A percentile compares a stretch with the other conserved stretches of the same genome.
These are phyloP conservation scores for Colletotrichum sp. DNA, from an alignment of 2,329 filamentous ascomycete genomes.

Conservation along the genomic window DNA sequence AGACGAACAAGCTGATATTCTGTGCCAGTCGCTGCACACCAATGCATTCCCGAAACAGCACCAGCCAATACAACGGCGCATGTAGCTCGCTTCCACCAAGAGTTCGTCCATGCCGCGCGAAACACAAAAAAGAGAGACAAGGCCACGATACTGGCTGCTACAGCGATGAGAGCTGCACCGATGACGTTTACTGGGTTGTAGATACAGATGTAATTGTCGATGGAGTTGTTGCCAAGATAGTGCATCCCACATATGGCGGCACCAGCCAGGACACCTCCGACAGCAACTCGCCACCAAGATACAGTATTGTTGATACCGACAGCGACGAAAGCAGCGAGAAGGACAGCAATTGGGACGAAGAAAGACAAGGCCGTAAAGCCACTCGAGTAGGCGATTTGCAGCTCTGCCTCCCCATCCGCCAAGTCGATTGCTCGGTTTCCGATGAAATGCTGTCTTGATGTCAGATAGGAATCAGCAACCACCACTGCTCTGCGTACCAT, in stretches of 20 bases:
- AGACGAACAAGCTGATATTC: constrained; percentile 63
- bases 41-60: constrained; percentile 87
- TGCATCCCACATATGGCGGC: constrained; percentile 85
- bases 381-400: constrained; percentile 77
- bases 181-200: constrained; percentile 67
- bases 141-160: constrained; percentile 72
- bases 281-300: constrained; percentile 60
- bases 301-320: constrained; percentile 66
- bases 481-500: constrained; percentile 52
- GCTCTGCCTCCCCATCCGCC: constrained; percentile 60
- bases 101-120: constrained; percentile 76
- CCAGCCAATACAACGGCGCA: constrained; percentile 72
- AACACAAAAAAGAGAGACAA: constrained; percentile 80
- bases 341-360: constrained; percentile 77
- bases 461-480: constrained; percentile 40
- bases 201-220: constrained; percentile 73
- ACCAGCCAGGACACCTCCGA: constrained; percentile 74
- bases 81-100: constrained; percentile 75
- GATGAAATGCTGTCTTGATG: constrained; percentile 72
- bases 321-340: constrained; percentile 74
- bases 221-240: constrained; percentile 84
- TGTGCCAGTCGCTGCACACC: constrained; percentile 77
- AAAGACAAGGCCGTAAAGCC: constrained; percentile 79
- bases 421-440: constrained; percentile 81
- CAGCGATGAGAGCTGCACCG: constrained; percentile 74